Conservation (phyloP, 805 yeast genomes). For the Teunomyces cretensis region DNA sequence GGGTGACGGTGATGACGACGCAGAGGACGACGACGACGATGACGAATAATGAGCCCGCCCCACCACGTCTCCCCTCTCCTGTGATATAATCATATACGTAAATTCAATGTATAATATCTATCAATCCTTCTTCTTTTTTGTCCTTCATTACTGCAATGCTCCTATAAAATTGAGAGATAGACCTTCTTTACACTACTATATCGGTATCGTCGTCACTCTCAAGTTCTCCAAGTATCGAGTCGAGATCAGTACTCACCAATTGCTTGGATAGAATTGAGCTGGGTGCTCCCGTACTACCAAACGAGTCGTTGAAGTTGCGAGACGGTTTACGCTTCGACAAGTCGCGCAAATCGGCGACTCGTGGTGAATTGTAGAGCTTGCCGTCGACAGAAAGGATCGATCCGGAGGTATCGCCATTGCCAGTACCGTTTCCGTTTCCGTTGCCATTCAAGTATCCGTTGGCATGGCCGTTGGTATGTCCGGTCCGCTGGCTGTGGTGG, state of each 20-base stretch:
- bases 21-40: constrained; percentile 11
- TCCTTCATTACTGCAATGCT: too few species aligned
- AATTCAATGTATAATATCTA: constrained; percentile 2
- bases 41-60: constrained; percentile 1
- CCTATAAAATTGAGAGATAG: too few species aligned
- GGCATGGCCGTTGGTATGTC: constrained; percentile 2
- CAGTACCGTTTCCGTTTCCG: neutral
- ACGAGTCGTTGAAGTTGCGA: constrained; percentile 3
- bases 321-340: constrained; percentile 3
- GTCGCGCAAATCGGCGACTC: constrained; percentile 38
- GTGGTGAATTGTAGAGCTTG: constrained; percentile 21
- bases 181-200: constrained; percentile 19
- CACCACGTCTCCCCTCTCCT: neutral
- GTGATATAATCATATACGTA: neutral
- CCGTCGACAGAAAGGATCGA: constrained; percentile 16
- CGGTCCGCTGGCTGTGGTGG: constrained; percentile 11
- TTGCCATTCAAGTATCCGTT: neutral
- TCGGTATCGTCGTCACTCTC: constrained; percentile 34
- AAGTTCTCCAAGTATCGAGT: constrained; percentile 34
- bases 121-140: neutral
- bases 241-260: constrained; percentile 31
- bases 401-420: constrained; percentile 10
- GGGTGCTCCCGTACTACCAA: constrained; percentile 12
- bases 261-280: constrained; percentile 32
- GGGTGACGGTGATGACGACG: constrained; percentile 54